These are phyloP conservation scores for Aspergillus amoenus DNA, from an alignment of 2,329 filamentous ascomycete genomes.

Conservation along the genomic window DNA sequence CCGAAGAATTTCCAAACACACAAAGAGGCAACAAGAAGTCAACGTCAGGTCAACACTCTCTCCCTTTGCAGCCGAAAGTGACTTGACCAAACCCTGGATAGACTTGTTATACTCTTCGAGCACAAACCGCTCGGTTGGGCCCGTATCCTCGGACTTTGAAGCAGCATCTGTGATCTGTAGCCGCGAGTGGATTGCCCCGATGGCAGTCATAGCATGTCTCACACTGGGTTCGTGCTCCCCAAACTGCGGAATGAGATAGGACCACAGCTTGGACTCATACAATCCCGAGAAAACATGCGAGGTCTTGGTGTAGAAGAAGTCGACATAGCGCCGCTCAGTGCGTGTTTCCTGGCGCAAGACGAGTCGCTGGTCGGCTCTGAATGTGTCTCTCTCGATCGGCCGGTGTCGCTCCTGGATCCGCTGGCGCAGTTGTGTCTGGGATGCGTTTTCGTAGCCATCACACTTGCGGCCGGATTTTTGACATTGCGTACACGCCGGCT, in stretches of 20 bases:
- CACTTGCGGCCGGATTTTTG: constrained; percentile 56
- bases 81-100: constrained; percentile 39
- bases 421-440: constrained; percentile 15
- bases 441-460: constrained; percentile 50
- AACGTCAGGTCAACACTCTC: constrained; percentile 15
- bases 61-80: constrained; percentile 21
- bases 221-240: constrained; percentile 49
- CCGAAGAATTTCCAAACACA: constrained; percentile 23
- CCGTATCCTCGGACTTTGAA: constrained; percentile 8
- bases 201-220: constrained; percentile 51
- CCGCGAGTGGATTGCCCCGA: constrained; percentile 50
- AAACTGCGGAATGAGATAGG: constrained; percentile 47
- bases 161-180: neutral
- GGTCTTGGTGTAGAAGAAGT: constrained; percentile 44
- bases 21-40: constrained; percentile 23
- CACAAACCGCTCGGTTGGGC: constrained; percentile 33
- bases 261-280: constrained; percentile 33
- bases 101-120: constrained; percentile 52
- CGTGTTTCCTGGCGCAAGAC: constrained; percentile 24
- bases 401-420: constrained; percentile 1
- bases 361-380: constrained; percentile 16
- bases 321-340: constrained; percentile 38
- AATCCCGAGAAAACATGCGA: constrained; percentile 45
- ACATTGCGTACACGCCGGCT: constrained; percentile 55
- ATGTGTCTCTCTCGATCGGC: neutral